Base-by-base conservation (phyloP, 2,329 filamentous ascomycete species). In the Orbilia brochopaga region DNA sequence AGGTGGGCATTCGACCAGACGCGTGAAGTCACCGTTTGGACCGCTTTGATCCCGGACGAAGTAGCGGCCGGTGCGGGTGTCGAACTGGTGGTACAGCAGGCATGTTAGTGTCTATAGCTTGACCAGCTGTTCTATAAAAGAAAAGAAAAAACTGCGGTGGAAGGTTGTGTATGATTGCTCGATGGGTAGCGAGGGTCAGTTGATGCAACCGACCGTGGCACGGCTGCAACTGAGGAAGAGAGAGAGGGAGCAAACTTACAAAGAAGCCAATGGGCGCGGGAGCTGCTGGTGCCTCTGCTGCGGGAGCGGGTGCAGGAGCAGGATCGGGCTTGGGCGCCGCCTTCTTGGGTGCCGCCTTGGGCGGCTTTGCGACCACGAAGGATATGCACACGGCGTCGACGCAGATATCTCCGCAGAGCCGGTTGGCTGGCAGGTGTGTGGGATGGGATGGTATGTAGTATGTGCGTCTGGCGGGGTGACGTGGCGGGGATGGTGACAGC, bases 201-300 rank as follows among this genome's bases (percentile, higher is more conserved):
- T 40, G 35, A 50, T 35, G 27, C 27, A 32, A 8, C 27, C 27
- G 8, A 8, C 27, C 27, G 27, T 42, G 7, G 35, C 27, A 32
- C 27, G 3, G 27, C 27, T 4, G 27, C 27, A 32, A 32, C 8
- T 3, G 27, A 32, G 3, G 27, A 32, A 32, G 8, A 8, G 8
- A 32, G 8, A 8, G 42, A 32, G 32, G 37, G n/a, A 10, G 61
- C 53, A 65, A 64, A 64, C 61, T 57, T 51, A 65, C 61, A 13
- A 52, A 65, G 46, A 52, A 35, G 11, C 55, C 21, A 2, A 32
- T 21, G 37, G 40, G 57, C 2, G 4, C 44, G 2, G 24, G 15
- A 27, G 52, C 7, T 13, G 52, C 35, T 24, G 17, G 21, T 17
- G 35, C 32, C n/a, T 27, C 24, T n/a, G 21, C 30, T 11, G 52